Evolutionary conservation across 2,329 filamentous ascomycete genomes (phyloP).

Genomic region (Raffaelea deltoideospora): DNA sequence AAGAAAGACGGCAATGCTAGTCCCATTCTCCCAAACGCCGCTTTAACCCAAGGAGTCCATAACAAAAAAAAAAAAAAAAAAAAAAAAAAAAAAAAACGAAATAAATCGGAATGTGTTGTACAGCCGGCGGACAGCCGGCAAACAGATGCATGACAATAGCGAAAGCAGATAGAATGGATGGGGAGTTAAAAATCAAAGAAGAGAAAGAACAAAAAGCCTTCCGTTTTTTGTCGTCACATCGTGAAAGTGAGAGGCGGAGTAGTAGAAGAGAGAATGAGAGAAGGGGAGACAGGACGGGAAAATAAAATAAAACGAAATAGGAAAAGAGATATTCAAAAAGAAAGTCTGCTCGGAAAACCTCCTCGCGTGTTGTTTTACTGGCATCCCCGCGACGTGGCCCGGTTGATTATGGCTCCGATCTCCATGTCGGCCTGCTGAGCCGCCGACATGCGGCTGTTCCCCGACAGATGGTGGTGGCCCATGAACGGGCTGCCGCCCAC

Average conservation of each 20-base stretch:
- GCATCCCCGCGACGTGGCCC: constrained; percentile 16
- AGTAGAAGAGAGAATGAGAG: no score
- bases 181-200: neutral
- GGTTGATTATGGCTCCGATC: constrained; percentile 43
- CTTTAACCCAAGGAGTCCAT: no score
- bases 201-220: neutral
- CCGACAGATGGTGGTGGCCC: constrained; percentile 14
- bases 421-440: constrained; percentile 46
- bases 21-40: no score
- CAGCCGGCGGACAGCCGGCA: no score
- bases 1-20: no score
- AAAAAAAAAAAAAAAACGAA: neutral
- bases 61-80: neutral
- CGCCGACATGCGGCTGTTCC: constrained; percentile 31
- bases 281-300: no score
- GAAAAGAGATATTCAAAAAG: neutral
- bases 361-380: constrained; percentile 3
- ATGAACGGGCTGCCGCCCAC: constrained; percentile 30
- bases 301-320: no score
- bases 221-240: no score
- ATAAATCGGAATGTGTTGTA: no score
- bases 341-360: no score
- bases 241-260: neutral
- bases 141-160: no score
- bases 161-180: no score